Base-by-base conservation (phyloP, 306 rosid genomes). In the Cotoneaster glaucophyllus region DNA sequence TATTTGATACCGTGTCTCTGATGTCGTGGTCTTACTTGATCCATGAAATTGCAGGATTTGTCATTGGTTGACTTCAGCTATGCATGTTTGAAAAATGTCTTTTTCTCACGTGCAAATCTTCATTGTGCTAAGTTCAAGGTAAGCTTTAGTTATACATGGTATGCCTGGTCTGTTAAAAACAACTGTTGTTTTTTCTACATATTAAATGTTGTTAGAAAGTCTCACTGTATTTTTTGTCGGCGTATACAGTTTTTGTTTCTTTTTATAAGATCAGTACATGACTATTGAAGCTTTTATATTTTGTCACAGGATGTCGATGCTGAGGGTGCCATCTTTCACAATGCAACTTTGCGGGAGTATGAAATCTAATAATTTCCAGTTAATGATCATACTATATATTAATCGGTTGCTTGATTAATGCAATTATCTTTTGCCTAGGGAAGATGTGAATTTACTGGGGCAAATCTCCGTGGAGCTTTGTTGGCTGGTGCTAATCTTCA, bases 401-500 rank as follows among this genome's bases (percentile, higher is more conserved):
- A 74, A 53, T 58, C 22, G 64, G 64, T 13, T 73, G 44, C 79
- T 75, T 72, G 83, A 83, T 81, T 82, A 85, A 76, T 78, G 78
- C 67, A 82, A 78, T 82, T 81, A 64, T 86, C 78, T 87, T 31
- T 64, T 90, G 85, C 88, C 90, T 88, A 81, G 89, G 87, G 82
- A 92, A 94, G 98, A 84, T 94, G 98, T 87, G 98, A 92, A 72
- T 94, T 94, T 87, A 94, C 89, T 69, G 92, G 95, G 85, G 98
- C 98, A 76, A 94, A 92, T 87, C 96, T 94, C 69, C 96, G 88
- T 70, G 93, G 97, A 84, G 95, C 97, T 75, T 75, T 94, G 78
- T 88, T 94, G 84, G 91, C 93, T 62, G 96, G 97, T 74, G 87
- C 97, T 43, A 85, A 77, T 84, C 97, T 94, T 81, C 88, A 90